phyloP scores from a whole-genome alignment of 192 early-diverging fungal species.

The Phlyctochytrium arcticum region DNA sequence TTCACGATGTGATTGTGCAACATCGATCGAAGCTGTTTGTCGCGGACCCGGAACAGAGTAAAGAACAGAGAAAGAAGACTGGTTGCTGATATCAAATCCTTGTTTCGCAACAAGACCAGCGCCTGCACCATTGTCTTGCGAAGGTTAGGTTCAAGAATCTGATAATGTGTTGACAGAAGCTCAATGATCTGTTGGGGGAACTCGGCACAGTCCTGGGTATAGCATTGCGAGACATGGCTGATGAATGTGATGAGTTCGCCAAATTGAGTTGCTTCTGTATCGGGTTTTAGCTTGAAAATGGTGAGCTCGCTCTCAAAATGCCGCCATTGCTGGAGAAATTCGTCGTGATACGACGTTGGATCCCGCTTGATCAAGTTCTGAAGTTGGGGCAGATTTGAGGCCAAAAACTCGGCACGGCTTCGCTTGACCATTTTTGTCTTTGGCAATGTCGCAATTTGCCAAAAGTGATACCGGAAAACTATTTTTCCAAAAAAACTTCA shows the following conservation, averaged over 20 bases:
- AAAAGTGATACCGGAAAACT: too few species aligned
- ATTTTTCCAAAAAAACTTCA: not conserved
- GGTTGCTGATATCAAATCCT: conserved; percentile 59
- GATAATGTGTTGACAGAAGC: conserved; percentile 75
- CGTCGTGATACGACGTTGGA: conserved; percentile 84
- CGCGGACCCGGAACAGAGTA: conserved; percentile 88
- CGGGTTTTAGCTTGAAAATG: conserved; percentile 86
- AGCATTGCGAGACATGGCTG: conserved; percentile 82
- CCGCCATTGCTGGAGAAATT: conserved; percentile 89
- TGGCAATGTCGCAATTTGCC: not conserved
- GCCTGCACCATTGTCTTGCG: conserved; percentile 86
- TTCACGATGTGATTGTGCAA: conserved; percentile 92
- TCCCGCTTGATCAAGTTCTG: conserved; percentile 98
- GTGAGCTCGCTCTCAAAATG: conserved; percentile 85
- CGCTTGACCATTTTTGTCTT: conserved; percentile 20
- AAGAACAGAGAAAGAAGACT: conserved; percentile 89
- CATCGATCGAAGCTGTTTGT: conserved; percentile 84
- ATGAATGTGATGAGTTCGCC: conserved; percentile 88
- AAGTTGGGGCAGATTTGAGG: conserved; percentile 86
- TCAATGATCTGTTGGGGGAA: conserved; percentile 85
- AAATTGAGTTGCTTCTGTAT: conserved; percentile 67
- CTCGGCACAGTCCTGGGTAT: conserved; percentile 67
- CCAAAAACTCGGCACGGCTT: conserved; percentile 31
- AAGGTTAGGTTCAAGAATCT: conserved; percentile 76
- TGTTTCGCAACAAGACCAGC: conserved; percentile 83